These are phyloP conservation scores for Coprinopsis strossmayeri DNA, from an alignment of 768 basidiomycete genomes.

Conservation along the genomic window DNA sequence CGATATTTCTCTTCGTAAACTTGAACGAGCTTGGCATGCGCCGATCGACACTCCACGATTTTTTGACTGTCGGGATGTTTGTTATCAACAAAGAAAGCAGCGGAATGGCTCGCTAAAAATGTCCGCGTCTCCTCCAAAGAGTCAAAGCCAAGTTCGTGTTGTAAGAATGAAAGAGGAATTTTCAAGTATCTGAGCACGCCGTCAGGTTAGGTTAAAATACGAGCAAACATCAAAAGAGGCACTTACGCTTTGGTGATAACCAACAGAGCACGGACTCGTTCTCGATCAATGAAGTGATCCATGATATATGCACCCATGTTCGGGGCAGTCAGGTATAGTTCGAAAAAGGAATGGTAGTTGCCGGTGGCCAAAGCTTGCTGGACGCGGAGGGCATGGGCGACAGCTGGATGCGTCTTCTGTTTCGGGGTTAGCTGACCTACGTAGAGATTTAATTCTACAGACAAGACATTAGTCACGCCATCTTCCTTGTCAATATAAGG, in stretches of 20 bases:
- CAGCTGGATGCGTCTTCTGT: constrained; percentile 77
- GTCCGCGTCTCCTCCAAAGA: constrained; percentile 48
- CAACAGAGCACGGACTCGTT: constrained; percentile 79
- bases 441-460: constrained; percentile 85
- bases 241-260: constrained; percentile 92
- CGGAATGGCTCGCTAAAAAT: constrained; percentile 68
- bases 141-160: constrained; percentile 83
- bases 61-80: constrained; percentile 56
- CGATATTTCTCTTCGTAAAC: constrained; percentile 77
- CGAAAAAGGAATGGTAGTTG: constrained; percentile 92
- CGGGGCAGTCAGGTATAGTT: constrained; percentile 74
- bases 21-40: constrained; percentile 47
- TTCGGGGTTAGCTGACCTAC: constrained; percentile 94
- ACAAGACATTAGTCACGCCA: background rate
- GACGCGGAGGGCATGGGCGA: constrained; percentile 85
- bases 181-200: constrained; percentile 89
- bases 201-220: too few species aligned
- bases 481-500: too few species aligned
- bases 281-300: constrained; percentile 96
- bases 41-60: constrained; percentile 65
- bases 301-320: constrained; percentile 99
- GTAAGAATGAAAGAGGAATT: constrained; percentile 70
- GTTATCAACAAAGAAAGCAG: constrained; percentile 60
- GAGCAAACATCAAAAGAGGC: too few species aligned
- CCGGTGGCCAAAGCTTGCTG: constrained; percentile 86